A percentile compares a stretch with the other conserved stretches of the same genome.
These are phyloP conservation scores for Limnanthes douglasii DNA, from an alignment of 345 rosid genomes.

Conservation along the genomic window DNA sequence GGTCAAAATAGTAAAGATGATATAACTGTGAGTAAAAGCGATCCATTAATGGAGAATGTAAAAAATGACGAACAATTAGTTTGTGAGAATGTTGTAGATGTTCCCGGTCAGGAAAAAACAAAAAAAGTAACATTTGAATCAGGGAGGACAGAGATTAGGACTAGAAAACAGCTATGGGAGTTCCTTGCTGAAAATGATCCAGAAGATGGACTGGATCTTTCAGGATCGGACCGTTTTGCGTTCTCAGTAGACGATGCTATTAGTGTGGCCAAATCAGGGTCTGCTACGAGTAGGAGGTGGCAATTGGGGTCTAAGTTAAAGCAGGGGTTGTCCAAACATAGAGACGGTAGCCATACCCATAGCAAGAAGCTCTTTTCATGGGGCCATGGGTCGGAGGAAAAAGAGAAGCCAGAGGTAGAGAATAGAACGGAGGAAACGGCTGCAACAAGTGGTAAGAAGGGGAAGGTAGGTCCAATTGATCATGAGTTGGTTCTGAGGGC, in stretches of 20 bases:
- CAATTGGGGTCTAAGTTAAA: slow-evolving; percentile 65
- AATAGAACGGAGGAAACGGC: slow-evolving; percentile 39
- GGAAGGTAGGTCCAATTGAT: slow-evolving; percentile 75
- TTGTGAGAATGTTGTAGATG: slow-evolving; percentile 11
- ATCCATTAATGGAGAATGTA: slow-evolving; percentile 10
- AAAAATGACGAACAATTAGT: slow-evolving; percentile 3
- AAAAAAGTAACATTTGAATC: slow-evolving; percentile 42
- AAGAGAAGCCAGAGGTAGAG: slow-evolving; percentile 32
- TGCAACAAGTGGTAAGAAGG: slow-evolving; percentile 34
- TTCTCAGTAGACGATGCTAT: slow-evolving; percentile 84
- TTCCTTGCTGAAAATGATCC: slow-evolving; percentile 68
- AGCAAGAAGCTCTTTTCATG: slow-evolving; percentile 61
- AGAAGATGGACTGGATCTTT: slow-evolving; percentile 87
- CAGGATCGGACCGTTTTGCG: slow-evolving; percentile 88
- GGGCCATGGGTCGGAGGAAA: slow-evolving; percentile 64
- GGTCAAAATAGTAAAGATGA: slow-evolving; percentile 11
- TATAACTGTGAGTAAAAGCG: slow-evolving; percentile 12
- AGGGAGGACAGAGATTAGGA: slow-evolving; percentile 35
- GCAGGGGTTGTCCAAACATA: slow-evolving; percentile 61
- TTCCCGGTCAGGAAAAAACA: slow-evolving; percentile 15
- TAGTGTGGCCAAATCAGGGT: slow-evolving; percentile 42
- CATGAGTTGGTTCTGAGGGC: slow-evolving; percentile 72
- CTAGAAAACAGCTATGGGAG: slow-evolving; percentile 57
- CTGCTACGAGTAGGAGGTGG: slow-evolving; percentile 73
- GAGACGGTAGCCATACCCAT: slow-evolving; percentile 27